phyloP scores from a whole-genome alignment of 352 stramenopile genomes.

The Globisporangium paroecandrum region DNA sequence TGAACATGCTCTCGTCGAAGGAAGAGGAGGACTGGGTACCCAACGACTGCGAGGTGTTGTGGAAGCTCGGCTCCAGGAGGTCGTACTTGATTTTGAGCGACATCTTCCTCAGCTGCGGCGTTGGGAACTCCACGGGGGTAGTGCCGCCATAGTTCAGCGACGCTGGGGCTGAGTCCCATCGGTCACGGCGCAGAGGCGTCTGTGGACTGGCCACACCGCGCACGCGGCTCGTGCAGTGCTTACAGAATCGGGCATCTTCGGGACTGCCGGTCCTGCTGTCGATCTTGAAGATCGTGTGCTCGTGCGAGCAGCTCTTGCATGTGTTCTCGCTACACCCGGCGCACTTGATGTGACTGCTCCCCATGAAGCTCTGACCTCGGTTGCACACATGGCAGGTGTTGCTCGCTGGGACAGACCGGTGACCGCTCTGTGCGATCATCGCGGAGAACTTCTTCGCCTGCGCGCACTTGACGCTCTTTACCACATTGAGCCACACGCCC shows the following conservation, averaged over 20 bases:
- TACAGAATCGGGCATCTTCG: slow-evolving; percentile 26
- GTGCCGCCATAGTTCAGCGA: background rate
- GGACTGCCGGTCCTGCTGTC: slow-evolving; percentile 24
- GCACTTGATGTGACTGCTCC: slow-evolving; percentile 15
- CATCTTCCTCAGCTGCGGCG: slow-evolving; percentile 5
- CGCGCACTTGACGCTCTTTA: slow-evolving; percentile 13
- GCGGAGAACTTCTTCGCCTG: slow-evolving; percentile 2
- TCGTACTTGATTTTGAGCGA: slow-evolving; percentile 10
- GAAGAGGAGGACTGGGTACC: background rate
- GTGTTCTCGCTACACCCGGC: slow-evolving; percentile 21
- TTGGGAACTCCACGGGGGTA: background rate
- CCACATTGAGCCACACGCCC: slow-evolving; percentile 21
- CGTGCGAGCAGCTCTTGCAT: slow-evolving; percentile 16
- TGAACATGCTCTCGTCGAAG: slow-evolving; percentile 5
- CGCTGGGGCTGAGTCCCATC: slow-evolving; percentile 1
- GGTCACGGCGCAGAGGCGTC: background rate
- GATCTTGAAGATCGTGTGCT: slow-evolving; percentile 30
- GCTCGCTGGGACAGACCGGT: slow-evolving; percentile 24
- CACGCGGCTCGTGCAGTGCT: slow-evolving; percentile 28
- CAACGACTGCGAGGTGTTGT: background rate
- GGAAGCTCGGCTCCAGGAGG: background rate
- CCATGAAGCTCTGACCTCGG: background rate
- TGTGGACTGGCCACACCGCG: background rate
- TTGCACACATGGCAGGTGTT: slow-evolving; percentile 4
- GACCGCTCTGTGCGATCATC: background rate